Evolutionary conservation across 116 monocot species (phyloP), one percentile per base, ranked within the genome.

Genomic region (Posidonia oceanica): DNA sequence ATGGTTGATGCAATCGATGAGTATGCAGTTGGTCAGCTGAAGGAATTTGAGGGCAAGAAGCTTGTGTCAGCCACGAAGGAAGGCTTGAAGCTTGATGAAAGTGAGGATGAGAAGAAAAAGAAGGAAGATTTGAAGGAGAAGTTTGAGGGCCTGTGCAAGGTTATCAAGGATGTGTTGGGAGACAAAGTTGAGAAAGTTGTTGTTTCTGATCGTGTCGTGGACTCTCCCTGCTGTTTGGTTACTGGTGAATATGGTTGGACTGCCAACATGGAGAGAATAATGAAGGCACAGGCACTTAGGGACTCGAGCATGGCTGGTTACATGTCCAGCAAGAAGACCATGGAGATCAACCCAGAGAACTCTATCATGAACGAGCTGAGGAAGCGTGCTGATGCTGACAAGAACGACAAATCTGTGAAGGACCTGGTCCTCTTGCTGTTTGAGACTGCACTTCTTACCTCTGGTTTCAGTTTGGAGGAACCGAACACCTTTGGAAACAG

Each of bases 271-370:
- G 76, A 76, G 70, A 70, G 76, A 37, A 76, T 76, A 70, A 76
- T 76, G 76, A 76, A 51, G 70, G 76, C 76, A 3, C 76, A 76
- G 29, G 76, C 76, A 12, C 63, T 76, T 53, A 64, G 76, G 41
- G 76, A 76, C 70, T 70, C 76, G 0, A 70, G 70, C 69, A 76
- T 76, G 76, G 76, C 69, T 15, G 69, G 69, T 1, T 76, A 76
- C 76, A 76, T 76, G 76, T 76, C 76, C 36, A 70, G 70, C 76
- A 76, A 76, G 76, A 76, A 76, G 70, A 76, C 76, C 37, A 76
- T 76, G 76, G 76, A 76, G 70, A 76, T 76, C 76, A 76, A 76
- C 76, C 76, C 76, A 12, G 76, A 76, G 70, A 76, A 76, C 70
- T 60, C 76, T 13, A 76, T 76, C 76, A 76, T 76, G 76, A 70